These are phyloP conservation scores for Dissophora ornata DNA, from an alignment of 192 early-diverging fungal species.

Conservation along the genomic window DNA sequence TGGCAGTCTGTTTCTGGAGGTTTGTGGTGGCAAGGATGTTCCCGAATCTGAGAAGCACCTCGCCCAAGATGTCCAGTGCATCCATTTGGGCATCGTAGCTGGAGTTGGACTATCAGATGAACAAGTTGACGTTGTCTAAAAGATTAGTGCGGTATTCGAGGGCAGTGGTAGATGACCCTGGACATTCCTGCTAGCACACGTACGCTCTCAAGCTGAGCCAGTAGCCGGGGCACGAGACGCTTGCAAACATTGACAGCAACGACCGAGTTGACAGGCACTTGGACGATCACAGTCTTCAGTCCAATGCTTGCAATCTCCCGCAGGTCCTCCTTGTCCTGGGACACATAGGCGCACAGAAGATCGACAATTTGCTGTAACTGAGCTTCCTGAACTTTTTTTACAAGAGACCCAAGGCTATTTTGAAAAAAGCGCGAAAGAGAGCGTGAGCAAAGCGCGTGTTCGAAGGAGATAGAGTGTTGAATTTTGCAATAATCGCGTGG, in stretches of 20 bases:
- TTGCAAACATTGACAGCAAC: slow-evolving; percentile 66
- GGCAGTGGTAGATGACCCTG: no score
- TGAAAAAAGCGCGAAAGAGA: background rate
- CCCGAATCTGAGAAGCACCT: slow-evolving; percentile 79
- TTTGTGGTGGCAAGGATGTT: slow-evolving; percentile 60
- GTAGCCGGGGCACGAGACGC: slow-evolving; percentile 75
- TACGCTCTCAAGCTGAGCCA: slow-evolving; percentile 72
- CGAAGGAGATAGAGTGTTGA: no score
- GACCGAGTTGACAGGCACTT: slow-evolving; percentile 67
- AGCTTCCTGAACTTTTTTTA: slow-evolving; percentile 76
- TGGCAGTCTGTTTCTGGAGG: slow-evolving; percentile 70
- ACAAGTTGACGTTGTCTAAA: background rate
- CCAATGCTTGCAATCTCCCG: slow-evolving; percentile 89
- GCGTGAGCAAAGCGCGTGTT: background rate
- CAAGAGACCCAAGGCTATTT: slow-evolving; percentile 78
- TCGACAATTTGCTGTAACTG: slow-evolving; percentile 77
- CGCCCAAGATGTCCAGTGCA: slow-evolving; percentile 79
- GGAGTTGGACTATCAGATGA: slow-evolving; percentile 46
- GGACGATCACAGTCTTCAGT: slow-evolving; percentile 82
- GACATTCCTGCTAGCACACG: slow-evolving; percentile 11
- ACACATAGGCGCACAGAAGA: slow-evolving; percentile 69
- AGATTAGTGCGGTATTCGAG: no score
- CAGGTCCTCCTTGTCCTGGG: slow-evolving; percentile 73
- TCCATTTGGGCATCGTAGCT: slow-evolving; percentile 74
- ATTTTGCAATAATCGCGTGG: no score